Evolutionary conservation across 495 filamentous ascomycete species (phyloP).

Genomic region (Mytilinidion resinicola): DNA sequence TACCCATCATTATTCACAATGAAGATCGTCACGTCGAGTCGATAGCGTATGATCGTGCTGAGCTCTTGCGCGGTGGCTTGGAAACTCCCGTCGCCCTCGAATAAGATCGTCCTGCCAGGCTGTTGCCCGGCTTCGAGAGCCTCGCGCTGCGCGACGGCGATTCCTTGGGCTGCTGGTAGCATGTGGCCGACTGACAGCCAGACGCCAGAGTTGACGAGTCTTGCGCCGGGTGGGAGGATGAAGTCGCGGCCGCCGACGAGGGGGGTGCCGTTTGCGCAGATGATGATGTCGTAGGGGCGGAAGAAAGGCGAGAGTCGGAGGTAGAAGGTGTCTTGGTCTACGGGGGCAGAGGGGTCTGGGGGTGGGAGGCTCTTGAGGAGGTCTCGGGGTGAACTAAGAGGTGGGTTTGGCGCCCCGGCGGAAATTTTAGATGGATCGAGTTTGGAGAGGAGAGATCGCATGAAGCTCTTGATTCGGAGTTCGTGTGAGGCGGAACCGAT

Average conservation of each 20-base stretch:
- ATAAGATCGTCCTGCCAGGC: slow-evolving; percentile 51
- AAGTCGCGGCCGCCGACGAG: slow-evolving; percentile 20
- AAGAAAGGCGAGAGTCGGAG: slow-evolving; percentile 22
- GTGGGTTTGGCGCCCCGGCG: neutral
- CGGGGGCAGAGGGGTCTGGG: slow-evolving; percentile 1
- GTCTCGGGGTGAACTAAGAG: neutral
- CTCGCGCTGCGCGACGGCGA: slow-evolving; percentile 39
- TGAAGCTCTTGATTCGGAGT: slow-evolving; percentile 15
- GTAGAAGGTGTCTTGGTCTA: slow-evolving; percentile 27
- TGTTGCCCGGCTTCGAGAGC: slow-evolving; percentile 15
- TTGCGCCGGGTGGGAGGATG: slow-evolving; percentile 8
- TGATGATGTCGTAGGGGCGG: slow-evolving; percentile 25
- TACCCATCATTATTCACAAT: slow-evolving; percentile 16
- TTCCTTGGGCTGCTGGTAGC: slow-evolving; percentile 44
- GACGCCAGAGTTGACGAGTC: slow-evolving; percentile 36
- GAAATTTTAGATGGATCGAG: slow-evolving; percentile 3
- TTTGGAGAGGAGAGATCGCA: slow-evolving; percentile 5
- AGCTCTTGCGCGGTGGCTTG: slow-evolving; percentile 80
- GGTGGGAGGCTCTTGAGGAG: neutral
- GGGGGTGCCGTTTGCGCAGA: slow-evolving; percentile 22
- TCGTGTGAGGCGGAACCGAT: slow-evolving; percentile 1
- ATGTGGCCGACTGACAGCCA: slow-evolving; percentile 47
- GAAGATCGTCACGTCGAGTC: slow-evolving; percentile 64
- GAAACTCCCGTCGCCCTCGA: slow-evolving; percentile 79
- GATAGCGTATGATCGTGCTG: slow-evolving; percentile 72